A percentile compares a stretch with the other conserved stretches of the same genome.
phyloP scores from a whole-genome alignment of 768 basidiomycete species.

The Hebeloma cylindrosporum region DNA sequence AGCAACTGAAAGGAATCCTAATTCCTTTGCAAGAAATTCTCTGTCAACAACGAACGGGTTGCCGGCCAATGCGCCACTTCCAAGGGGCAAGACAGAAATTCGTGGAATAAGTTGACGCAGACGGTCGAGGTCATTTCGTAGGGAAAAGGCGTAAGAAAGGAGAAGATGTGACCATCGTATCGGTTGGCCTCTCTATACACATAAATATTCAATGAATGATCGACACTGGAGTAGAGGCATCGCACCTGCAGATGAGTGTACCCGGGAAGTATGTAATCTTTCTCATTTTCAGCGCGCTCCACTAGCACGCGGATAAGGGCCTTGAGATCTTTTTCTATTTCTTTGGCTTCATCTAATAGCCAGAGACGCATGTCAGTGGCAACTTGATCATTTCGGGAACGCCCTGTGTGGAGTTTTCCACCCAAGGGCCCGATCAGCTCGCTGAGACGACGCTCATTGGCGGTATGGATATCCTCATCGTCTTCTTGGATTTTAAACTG shows the following conservation, averaged over 20 bases:
- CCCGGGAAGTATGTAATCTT: constrained; percentile 87
- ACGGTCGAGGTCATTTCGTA: constrained; percentile 85
- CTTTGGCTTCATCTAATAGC: constrained; percentile 77
- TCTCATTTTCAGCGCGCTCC: constrained; percentile 91
- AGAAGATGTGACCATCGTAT: constrained; percentile 98
- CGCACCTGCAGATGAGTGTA: constrained; percentile 96
- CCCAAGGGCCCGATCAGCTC: constrained; percentile 92
- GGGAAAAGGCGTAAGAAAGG: constrained; percentile 92
- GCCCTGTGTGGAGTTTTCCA: constrained; percentile 96
- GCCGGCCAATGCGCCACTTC: constrained; percentile 92
- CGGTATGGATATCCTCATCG: constrained; percentile 99
- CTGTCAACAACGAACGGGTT: constrained; percentile 95
- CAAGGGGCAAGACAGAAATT: constrained; percentile 90
- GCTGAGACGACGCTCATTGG: constrained; percentile 91
- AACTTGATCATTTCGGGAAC: constrained; percentile 97
- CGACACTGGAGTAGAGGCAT: no score
- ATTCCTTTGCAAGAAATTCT: constrained; percentile 86
- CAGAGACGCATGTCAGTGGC: constrained; percentile 98
- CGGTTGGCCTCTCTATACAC: constrained; percentile 88
- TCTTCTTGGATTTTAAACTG: constrained; percentile 81
- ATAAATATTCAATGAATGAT: no score
- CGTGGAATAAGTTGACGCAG: constrained; percentile 83
- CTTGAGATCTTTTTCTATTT: constrained; percentile 67
- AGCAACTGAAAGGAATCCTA: constrained; percentile 84
- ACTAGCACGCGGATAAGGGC: constrained; percentile 85